Base-by-base conservation (phyloP, 176 grass and related monocot genomes). In the Elymus sibiricus region DNA sequence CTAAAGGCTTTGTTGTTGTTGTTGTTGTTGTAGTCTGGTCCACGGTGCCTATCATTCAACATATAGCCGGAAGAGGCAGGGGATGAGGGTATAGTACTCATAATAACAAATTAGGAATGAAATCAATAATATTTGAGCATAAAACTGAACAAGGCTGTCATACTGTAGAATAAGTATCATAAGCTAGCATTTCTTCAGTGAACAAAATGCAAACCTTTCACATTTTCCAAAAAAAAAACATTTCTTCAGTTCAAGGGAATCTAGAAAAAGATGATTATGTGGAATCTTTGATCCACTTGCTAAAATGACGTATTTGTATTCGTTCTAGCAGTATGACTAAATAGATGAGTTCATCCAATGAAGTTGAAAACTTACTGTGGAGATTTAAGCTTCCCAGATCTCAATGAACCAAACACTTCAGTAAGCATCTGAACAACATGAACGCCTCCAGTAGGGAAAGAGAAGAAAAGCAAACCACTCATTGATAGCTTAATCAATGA, bases 401-500 rank as follows among this genome's bases (percentile, higher is more conserved):
- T 80, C 84, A 96, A 71, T 53, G 92, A 95, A 73, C 53, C 58
- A 75, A 92, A 86, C 25, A 96, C 85, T 86, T 98, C 29, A 32
- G 90, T 92, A 74, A 98, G 82, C 70, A 96, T 88, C 25, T 79
- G 74, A 80, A 94, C 86, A 77, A 98, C 90, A 74, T 64, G 76
- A 80, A 91, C 74, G 34, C 66, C 78, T 79, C 86, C 93, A 46
- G 82, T 87, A 79, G 87, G 76, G 70, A 98, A 96, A 70, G 92
- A 85, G 59, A 98, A 93, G 53, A 98, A 91, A 73, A 96, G 88
- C 70, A 98, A 89, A 22, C 94, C 94, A 11, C 97, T 94, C 86
- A 92, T 90, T 83, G 94, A 90, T 74, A 98, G 87, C 77, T 98
- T 98, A 85, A 98, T 84, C 62, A 98, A 86, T 28, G 97, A 98